Evolutionary conservation across 2,329 filamentous ascomycete genomes (phyloP), one percentile per base, ranked within the genome.

Genomic region (Aschersonia sp.): DNA sequence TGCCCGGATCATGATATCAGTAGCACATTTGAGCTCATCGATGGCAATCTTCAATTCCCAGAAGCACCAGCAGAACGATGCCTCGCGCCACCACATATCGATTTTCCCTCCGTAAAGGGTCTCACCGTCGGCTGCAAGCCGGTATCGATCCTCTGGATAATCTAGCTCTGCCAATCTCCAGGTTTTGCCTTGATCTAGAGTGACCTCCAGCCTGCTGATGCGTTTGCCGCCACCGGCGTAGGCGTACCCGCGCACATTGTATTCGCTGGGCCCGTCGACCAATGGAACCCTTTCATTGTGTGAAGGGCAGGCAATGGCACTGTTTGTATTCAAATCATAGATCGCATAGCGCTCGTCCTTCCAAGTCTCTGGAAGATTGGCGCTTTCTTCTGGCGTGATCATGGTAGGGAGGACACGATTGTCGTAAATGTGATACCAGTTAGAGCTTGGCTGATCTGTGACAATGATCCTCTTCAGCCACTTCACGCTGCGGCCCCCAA

Each of bases 371-470:
- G 80, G 77, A 47, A 89, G 71, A 52, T 84, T 77, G 2, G 82
- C 81, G 50, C 85, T 83, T 59, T 84, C 82, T 55, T 94, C 88
- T 0, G 89, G 88, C 9, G 82, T 83, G 12, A 95, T 74, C 75
- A 82, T 89, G 0, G 88, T 94, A 54, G 89, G 89, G 40, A 96
- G 67, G 1, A 96, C 88, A 50, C 88, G 73, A 60, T 96, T 96
- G 62, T 96, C 89, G 63, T 92, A 89, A 52, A 94, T 88, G 63
- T 96, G 89, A 58, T 95, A 95, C 87, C 88, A 94, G 59, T 94
- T 95, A 52, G 91, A 83, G 59, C 88, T 94, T 0, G 89, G 88
- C 30, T 74, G 70, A 7, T 81, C 76, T 0, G 88, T 91, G 46
- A 96, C 64, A 43, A 89, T 84, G 51, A 96, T 75, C 53, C 74